phyloP scores from a whole-genome alignment of 2,329 filamentous ascomycete species.

The Sporothrix protearum region DNA sequence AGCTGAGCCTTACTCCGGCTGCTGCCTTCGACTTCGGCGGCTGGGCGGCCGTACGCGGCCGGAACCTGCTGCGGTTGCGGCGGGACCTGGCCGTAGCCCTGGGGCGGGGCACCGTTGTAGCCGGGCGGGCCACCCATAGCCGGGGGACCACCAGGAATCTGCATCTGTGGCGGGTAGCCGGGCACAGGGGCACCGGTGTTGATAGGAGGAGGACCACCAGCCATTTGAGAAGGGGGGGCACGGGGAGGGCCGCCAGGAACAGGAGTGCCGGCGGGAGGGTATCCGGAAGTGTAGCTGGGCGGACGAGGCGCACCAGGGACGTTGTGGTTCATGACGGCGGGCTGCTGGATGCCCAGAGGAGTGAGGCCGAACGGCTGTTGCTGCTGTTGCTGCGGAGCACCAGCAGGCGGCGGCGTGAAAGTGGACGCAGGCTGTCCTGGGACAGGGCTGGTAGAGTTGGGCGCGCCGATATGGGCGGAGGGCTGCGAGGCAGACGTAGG shows the following conservation, averaged over 20 bases:
- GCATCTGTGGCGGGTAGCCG: conserved; percentile 59
- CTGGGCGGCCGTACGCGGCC: conserved; percentile 43
- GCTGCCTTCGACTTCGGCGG: conserved; percentile 77
- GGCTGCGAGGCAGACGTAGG: conserved; percentile 32
- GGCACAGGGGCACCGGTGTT: conserved; percentile 58
- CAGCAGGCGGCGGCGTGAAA: conserved; percentile 20
- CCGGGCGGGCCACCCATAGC: conserved; percentile 45
- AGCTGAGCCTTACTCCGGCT: conserved; percentile 92
- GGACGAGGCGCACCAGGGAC: conserved; percentile 53
- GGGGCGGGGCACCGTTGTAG: conserved; percentile 43
- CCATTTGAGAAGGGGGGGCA: conserved; percentile 58
- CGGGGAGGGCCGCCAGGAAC: conserved; percentile 38
- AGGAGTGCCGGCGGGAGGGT: conserved; percentile 40
- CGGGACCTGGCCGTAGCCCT: conserved; percentile 48
- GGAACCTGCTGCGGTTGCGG: conserved; percentile 36
- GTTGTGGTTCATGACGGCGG: conserved; percentile 59
- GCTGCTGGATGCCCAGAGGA: conserved; percentile 38
- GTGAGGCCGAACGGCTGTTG: conserved; percentile 21
- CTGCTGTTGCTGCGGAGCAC: conserved; percentile 12
- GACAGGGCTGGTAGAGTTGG: conserved; percentile 37
- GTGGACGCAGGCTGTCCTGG: conserved; percentile 19
- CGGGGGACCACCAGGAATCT: conserved; percentile 43
- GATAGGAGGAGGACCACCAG: conserved; percentile 63
- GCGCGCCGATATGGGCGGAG: conserved; percentile 44
- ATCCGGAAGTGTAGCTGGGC: conserved; percentile 61